Conservation (phyloP, 2,329 filamentous ascomycete genomes). For the Parastagonospora avenae region DNA sequence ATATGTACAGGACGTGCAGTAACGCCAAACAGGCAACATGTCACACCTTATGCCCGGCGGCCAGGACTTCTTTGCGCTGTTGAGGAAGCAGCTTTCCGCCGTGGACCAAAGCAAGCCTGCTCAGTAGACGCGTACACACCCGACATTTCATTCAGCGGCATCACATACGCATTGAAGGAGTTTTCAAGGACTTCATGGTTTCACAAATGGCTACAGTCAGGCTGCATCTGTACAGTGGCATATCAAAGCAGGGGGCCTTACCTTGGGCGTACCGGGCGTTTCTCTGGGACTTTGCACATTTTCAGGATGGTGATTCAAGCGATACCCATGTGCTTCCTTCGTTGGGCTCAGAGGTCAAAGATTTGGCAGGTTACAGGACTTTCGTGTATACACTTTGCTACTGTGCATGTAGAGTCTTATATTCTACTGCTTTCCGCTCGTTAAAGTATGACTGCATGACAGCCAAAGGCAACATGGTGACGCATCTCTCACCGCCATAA, state of each 20-base stretch:
- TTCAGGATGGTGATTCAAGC: constrained; percentile 21
- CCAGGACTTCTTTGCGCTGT: constrained; percentile 52
- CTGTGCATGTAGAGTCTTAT: constrained; percentile 1
- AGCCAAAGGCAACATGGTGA: background rate
- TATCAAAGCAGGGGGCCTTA: constrained; percentile 22
- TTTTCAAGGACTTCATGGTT: constrained; percentile 30
- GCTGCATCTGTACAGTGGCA: constrained; percentile 19
- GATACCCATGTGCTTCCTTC: constrained; percentile 34
- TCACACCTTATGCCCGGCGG: constrained; percentile 51
- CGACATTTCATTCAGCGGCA: constrained; percentile 38
- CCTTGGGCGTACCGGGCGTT: constrained; percentile 36
- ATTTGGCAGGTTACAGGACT: background rate
- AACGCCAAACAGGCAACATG: constrained; percentile 39
- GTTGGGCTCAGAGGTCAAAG: constrained; percentile 6
- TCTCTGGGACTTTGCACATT: constrained; percentile 7
- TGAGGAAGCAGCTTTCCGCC: constrained; percentile 52
- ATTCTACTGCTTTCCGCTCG: background rate
- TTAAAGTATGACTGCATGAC: background rate
- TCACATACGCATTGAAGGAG: constrained; percentile 43
- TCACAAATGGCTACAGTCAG: constrained; percentile 17
- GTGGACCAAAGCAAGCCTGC: constrained; percentile 46
- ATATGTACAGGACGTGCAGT: constrained; percentile 6
- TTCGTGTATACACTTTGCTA: background rate
- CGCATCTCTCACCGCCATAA: constrained; percentile 1
- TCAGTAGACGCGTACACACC: constrained; percentile 22